Base-by-base conservation (phyloP, 164 flowering plant genomes). In the Magnolia changhungtana region DNA sequence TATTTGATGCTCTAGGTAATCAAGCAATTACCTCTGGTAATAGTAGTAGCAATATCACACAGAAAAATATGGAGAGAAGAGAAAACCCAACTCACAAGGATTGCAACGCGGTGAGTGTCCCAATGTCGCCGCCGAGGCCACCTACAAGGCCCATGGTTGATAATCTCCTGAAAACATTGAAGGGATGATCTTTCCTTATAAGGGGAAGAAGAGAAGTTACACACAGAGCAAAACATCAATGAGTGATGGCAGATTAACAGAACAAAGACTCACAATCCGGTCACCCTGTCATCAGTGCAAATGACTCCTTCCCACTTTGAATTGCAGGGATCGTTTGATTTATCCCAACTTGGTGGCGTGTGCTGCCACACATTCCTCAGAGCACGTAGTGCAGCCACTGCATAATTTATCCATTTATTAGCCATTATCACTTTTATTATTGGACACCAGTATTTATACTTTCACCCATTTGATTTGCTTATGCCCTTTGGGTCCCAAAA, bases 271-370 rank as follows among this genome's bases (percentile, higher is more conserved):
- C 74, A 95, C 99, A 93, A 45, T 70, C 87, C 82, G 27, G 89
- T 88, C 64, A 95, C 90, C 77, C 95, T 88, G 11, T 91, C 83
- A 79, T 69, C 77, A 71, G 63, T 85, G 87, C 99, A 95, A 69
- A 85, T 76, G 75, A 95, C 89, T 76, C 99, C 99, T 63, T 92
- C 98, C 99, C 98, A 93, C 7, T 81, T 79, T 18, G 50, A 63
- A 21, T 84, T 91, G 77, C 99, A 93, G 49, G 99, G 97, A 82
- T 93, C 98, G 69, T 78, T 77, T 2, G 95, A 87, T 8, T 70
- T 74, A 2, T 59, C 75, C 99, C 99, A 93, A 77, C 89, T 91
- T 16, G 98, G 98, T 14, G 99, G 99, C 49, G 86, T 84, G 75
- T 88, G 86, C 76, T 86, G 63, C 97, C 94, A 92, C n/a, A 73